Evolutionary conservation across 805 yeast genomes (phyloP).

Genomic region (Yarrowia sp.): DNA sequence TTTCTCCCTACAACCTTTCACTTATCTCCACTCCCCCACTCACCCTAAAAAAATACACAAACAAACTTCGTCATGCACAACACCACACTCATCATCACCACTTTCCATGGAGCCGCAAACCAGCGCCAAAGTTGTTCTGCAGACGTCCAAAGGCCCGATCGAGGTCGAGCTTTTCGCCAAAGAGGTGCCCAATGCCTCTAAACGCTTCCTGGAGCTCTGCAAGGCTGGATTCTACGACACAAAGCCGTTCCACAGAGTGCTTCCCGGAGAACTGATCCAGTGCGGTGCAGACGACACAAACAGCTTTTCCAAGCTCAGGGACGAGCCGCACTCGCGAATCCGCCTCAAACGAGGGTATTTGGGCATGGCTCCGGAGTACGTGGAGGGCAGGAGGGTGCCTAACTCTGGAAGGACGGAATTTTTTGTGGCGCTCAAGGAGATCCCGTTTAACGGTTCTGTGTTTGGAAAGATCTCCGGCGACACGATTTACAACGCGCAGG

Average conservation of each 20-base stretch:
- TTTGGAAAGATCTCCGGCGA: constrained; percentile 62
- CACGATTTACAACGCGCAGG: constrained; percentile 51
- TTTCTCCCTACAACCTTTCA: not conserved
- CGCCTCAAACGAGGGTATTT: constrained; percentile 55
- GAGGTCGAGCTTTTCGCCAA: constrained; percentile 67
- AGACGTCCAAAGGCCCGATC: constrained; percentile 58
- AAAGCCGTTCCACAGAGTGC: constrained; percentile 44
- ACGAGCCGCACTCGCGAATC: constrained; percentile 54
- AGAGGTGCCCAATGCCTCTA: constrained; percentile 54
- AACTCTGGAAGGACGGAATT: constrained; percentile 41
- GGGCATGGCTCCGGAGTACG: constrained; percentile 48
- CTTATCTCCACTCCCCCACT: not conserved
- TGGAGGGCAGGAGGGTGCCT: constrained; percentile 30
- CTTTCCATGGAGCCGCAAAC: constrained; percentile 33
- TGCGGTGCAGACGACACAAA: constrained; percentile 41
- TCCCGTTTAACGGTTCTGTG: constrained; percentile 44
- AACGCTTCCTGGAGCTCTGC: constrained; percentile 52
- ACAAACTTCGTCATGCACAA: not conserved
- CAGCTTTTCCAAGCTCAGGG: constrained; percentile 33
- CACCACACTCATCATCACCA: not conserved
- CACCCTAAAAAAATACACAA: too few species aligned
- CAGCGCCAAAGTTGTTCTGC: constrained; percentile 47
- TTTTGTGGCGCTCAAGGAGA: constrained; percentile 50
- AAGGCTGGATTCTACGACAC: constrained; percentile 45
- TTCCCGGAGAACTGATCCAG: constrained; percentile 42